Evolutionary conservation across 1,284 basidiomycete genomes (phyloP).

Genomic region (Spongiforma sp.): DNA sequence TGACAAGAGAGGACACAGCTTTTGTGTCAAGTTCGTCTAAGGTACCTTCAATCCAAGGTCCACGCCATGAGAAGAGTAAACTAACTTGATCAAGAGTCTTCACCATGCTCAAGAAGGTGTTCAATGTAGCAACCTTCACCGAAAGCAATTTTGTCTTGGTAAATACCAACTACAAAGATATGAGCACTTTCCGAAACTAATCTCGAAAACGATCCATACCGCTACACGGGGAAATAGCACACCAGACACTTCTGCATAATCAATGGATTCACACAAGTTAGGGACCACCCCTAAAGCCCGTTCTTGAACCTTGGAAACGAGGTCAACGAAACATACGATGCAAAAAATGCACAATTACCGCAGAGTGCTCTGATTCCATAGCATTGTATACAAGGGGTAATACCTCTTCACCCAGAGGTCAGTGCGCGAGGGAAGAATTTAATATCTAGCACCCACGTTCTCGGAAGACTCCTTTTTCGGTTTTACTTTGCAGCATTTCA

Average conservation of each 20-base stretch:
- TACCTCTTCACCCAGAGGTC: slow-evolving; percentile 65
- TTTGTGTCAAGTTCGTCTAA: slow-evolving; percentile 87
- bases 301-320: slow-evolving; percentile 78
- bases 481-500: slow-evolving; percentile 88
- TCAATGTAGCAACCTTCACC: slow-evolving; percentile 89
- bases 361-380: slow-evolving; percentile 89
- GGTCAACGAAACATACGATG: slow-evolving; percentile 5
- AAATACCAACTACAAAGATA: slow-evolving; percentile 72
- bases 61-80: slow-evolving; percentile 2
- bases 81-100: slow-evolving; percentile 89
- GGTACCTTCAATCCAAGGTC: slow-evolving; percentile 14
- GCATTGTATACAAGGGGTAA: slow-evolving; percentile 96
- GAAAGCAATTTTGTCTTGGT: slow-evolving; percentile 86
- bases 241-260: slow-evolving; percentile 90
- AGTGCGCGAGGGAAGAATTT: slow-evolving; percentile 2
- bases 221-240: slow-evolving; percentile 89
- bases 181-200: slow-evolving; percentile 14
- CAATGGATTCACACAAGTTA: slow-evolving; percentile 89
- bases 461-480: slow-evolving; percentile 84
- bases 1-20: slow-evolving; percentile 91
- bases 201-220: slow-evolving; percentile 50
- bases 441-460: slow-evolving; percentile 70
- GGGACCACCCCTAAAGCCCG: slow-evolving; percentile 87
- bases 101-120: slow-evolving; percentile 92
- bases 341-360: slow-evolving; percentile 47